Conservation (phyloP, 257 asterid species). For the Henckelia pumila region DNA sequence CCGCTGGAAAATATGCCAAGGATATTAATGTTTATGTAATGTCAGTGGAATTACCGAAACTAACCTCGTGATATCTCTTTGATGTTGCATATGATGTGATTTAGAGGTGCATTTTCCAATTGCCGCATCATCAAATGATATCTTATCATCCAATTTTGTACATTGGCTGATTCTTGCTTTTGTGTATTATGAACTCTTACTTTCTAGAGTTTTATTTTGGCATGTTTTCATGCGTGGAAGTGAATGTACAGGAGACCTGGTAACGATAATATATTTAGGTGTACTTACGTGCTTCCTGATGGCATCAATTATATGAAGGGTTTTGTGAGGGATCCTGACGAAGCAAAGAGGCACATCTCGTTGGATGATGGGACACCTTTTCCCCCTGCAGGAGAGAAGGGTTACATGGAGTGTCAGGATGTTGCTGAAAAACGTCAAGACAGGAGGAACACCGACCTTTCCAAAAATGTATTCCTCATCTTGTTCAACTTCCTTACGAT, state of each 20-base stretch:
- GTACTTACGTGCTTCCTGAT: conserved; percentile 90
- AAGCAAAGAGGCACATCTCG: conserved; percentile 61
- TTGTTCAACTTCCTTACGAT: conserved; percentile 5
- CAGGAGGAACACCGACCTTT: conserved; percentile 50
- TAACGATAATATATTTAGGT: conserved; percentile 62
- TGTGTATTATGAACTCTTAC: not conserved
- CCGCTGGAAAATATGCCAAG: too few relatives aligned
- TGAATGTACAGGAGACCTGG: conserved; percentile 66
- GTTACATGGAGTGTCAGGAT: conserved; percentile 35
- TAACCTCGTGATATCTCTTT: too few relatives aligned
- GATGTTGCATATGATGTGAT: too few relatives aligned
- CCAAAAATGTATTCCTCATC: conserved; percentile 55
- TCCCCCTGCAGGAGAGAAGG: conserved; percentile 33
- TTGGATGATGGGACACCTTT: conserved; percentile 36
- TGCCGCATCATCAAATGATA: too few relatives aligned
- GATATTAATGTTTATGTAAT: too few relatives aligned
- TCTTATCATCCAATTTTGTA: too few relatives aligned
- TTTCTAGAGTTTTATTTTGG: conserved; percentile 15
- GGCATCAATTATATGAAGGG: conserved; percentile 79
- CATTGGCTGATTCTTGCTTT: not conserved
- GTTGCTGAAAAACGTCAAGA: conserved; percentile 36
- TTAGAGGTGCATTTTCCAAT: too few relatives aligned
- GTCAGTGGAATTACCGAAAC: too few relatives aligned
- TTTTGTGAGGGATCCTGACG: conserved; percentile 64
- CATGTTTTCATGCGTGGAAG: conserved; percentile 17